Evolutionary conservation across 2,329 filamentous ascomycete genomes (phyloP).

Genomic region (Fusarium verrucosum): DNA sequence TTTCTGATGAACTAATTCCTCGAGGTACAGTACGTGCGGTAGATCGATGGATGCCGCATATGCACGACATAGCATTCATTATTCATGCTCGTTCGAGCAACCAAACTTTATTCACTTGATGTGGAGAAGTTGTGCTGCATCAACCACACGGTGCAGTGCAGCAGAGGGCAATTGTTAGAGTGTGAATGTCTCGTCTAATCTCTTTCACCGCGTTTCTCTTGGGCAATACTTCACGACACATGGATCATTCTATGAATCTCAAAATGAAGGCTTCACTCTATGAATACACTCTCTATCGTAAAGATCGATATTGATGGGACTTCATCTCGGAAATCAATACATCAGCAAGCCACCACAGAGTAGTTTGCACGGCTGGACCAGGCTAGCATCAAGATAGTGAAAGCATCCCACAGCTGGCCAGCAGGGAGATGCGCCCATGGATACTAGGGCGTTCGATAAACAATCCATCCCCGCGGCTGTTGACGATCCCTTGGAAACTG

Average conservation of each 20-base stretch:
- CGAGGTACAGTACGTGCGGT: neutral
- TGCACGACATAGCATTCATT: slow-evolving; percentile 30
- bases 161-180: slow-evolving; percentile 1
- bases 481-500: slow-evolving; percentile 22
- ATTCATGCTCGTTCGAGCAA: slow-evolving; percentile 26
- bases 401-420: slow-evolving; percentile 32
- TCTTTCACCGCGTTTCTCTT: slow-evolving; percentile 7
- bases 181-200: slow-evolving; percentile 22
- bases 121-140: slow-evolving; percentile 17
- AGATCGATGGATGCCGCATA: slow-evolving; percentile 29
- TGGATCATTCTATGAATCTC: slow-evolving; percentile 1
- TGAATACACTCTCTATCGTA: slow-evolving; percentile 3
- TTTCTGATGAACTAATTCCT: slow-evolving; percentile 4
- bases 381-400: slow-evolving; percentile 18
- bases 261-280: slow-evolving; percentile 1
- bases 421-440: slow-evolving; percentile 32
- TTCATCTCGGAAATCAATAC: slow-evolving; percentile 27
- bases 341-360: slow-evolving; percentile 33
- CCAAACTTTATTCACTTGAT: slow-evolving; percentile 24
- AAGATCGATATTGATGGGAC: slow-evolving; percentile 18
- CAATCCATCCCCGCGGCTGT: slow-evolving; percentile 32
- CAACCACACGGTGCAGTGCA: neutral
- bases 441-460: slow-evolving; percentile 29
- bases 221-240: neutral
- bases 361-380: slow-evolving; percentile 13